Evolutionary conservation across 2,329 filamentous ascomycete genomes (phyloP).

Genomic region (Sphaerulina musiva): DNA sequence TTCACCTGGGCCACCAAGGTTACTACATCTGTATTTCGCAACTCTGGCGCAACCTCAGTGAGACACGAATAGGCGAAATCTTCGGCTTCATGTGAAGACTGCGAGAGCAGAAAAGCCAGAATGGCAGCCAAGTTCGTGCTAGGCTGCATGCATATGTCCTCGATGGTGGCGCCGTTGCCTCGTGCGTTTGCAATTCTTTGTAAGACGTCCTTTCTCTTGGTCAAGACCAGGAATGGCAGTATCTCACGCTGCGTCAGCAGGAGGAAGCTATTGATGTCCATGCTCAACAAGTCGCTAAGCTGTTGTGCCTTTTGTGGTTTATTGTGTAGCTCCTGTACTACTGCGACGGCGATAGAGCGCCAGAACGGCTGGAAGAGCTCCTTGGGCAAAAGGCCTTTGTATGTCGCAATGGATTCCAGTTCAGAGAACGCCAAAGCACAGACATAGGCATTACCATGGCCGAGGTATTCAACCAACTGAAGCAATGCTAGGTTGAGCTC

Average conservation of each 20-base stretch:
- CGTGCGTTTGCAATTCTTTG: constrained; percentile 70
- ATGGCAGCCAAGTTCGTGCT: constrained; percentile 52
- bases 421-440: constrained; percentile 79
- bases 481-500: constrained; percentile 82
- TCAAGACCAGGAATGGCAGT: constrained; percentile 77
- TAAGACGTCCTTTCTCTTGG: constrained; percentile 69
- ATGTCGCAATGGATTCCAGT: constrained; percentile 64
- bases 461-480: constrained; percentile 78
- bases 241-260: constrained; percentile 71
- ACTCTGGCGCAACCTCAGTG: constrained; percentile 61
- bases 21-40: constrained; percentile 58
- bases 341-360: constrained; percentile 73
- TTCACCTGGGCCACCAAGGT: constrained; percentile 69
- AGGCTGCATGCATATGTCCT: constrained; percentile 56
- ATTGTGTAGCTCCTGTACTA: constrained; percentile 72
- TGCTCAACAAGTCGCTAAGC: constrained; percentile 72
- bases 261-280: constrained; percentile 68
- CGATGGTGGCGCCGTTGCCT: constrained; percentile 46
- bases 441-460: constrained; percentile 71
- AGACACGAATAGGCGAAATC: constrained; percentile 62
- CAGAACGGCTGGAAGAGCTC: constrained; percentile 77
- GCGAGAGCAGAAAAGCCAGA: constrained; percentile 52
- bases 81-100: constrained; percentile 59
- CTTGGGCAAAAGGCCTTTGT: constrained; percentile 50
- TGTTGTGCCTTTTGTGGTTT: constrained; percentile 76